Evolutionary conservation across 768 basidiomycete genomes (phyloP).

Genomic region (Russula sp.): DNA sequence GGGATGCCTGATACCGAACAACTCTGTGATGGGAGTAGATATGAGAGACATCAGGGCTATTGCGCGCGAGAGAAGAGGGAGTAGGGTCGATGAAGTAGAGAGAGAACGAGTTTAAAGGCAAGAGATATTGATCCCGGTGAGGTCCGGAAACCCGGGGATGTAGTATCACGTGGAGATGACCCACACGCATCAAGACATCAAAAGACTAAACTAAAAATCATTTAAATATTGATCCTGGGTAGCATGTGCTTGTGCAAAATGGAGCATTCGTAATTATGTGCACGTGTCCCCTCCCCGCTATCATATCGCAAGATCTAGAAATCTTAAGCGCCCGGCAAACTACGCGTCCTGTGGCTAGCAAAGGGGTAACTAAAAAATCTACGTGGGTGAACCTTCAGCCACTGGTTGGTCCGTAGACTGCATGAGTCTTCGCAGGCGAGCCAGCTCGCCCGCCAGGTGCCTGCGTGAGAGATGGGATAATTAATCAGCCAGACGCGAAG

Average conservation of each 20-base stretch:
- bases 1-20: slow-evolving; percentile 86
- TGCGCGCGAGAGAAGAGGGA: too few relatives aligned
- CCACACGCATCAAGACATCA: background rate
- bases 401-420: slow-evolving; percentile 36
- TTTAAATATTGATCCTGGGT: slow-evolving; percentile 10
- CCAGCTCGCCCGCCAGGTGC: slow-evolving; percentile 53
- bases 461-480: slow-evolving; percentile 31
- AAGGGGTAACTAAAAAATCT: background rate
- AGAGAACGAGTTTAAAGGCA: background rate
- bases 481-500: slow-evolving; percentile 9
- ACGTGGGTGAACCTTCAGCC: slow-evolving; percentile 11
- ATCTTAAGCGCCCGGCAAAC: background rate
- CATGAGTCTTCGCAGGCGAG: slow-evolving; percentile 67
- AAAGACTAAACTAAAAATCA: background rate
- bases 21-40: slow-evolving; percentile 77
- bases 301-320: background rate
- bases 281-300: background rate
- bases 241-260: slow-evolving; percentile 13
- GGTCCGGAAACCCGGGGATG: background rate
- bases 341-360: background rate
- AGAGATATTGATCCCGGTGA: background rate
- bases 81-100: background rate
- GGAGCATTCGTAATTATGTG: slow-evolving; percentile 11
- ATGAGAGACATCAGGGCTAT: slow-evolving; percentile 47
- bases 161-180: too few relatives aligned